Evolutionary conservation across 352 stramenopile species (phyloP), one percentile per base, ranked within the genome.

Genomic region (Phytophthora pinifolia): DNA sequence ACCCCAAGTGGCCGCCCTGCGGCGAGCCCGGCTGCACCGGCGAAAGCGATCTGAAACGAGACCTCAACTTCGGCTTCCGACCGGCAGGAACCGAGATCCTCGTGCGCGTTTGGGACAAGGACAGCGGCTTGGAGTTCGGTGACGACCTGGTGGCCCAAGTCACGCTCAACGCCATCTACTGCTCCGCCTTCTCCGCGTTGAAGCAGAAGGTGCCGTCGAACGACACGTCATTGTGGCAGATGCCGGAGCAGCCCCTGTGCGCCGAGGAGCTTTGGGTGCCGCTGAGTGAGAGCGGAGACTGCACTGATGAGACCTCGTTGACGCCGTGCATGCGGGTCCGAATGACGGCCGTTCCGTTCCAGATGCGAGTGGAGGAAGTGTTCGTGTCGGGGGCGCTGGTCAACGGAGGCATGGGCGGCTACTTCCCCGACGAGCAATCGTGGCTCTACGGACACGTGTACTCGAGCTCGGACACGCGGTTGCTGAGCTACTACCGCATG

Each of bases 31-130:
- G 71, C 13, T 94, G 81, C 54, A 65, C 43, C 0, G 73, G 49
- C 5, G 49, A 65, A 5, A 58, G 64, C 32, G 83, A 96, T 43
- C 67, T 74, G 6, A 53, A 64, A 17, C 76, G 82, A 0, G 83
- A 92, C 45, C 54, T 97, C 27, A 86, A 91, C 50, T 94, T 97
- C 41, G 87, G 89, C 0, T 93, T 96, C 36, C 84, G 83, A 8
- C 65, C 75, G 14, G 84, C 86, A 9, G 89, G 86, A n/a, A 90
- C 79, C 1, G 50, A 79, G 44, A 88, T 97, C 48, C 67, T 59
- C 9, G 55, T 97, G 7, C 46, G 71, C 13, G 71, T 95, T 10
- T 77, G 71, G 46, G 86, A 97, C 57, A 70, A 89, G 27, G 87
- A 96, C 67, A 76, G 72, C 39, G 89, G 89, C 9, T 67, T 97